Base-by-base conservation (phyloP, 2,329 filamentous ascomycete species). In the Xenoacremonium recifei region DNA sequence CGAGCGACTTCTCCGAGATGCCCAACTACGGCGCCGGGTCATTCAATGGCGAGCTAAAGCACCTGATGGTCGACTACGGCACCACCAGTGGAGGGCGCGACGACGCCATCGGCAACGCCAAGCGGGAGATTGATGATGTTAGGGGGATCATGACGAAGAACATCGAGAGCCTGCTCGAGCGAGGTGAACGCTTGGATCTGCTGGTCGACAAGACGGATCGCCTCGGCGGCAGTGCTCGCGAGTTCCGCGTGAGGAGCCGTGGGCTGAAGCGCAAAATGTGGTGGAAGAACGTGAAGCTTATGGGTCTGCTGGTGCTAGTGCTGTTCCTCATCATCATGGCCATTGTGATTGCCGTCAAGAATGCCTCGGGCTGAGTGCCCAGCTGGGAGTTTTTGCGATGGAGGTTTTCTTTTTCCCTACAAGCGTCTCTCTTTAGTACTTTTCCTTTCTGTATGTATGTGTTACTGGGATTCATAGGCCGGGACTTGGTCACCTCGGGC, bases 281-380 rank as follows among this genome's bases (percentile, higher is more conserved):
- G 93, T 97, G 92, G 92, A 97, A 97, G 83, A 97, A 99, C 65
- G 79, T 95, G 34, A 95, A 95, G 72, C 70, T 99, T 54, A 96
- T 97, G 90, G 84, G 80, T 6, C 66, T 99, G 55, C 61, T 91
- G 48, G 74, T 68, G 4, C 60, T 96, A 33, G 89, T 91, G 2
- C 68, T 93, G 19, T 61, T 73, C 33, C 61, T 82, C 48, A 78
- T 82, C 52, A 54, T 82, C 34, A 54, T 79, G 51, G 70, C 73
- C n/a, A 75, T 80, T 44, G 68, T 80, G 20, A 69, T 80, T 45
- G 69, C 75, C 3, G 60, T 75, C 40, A 79, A 77, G 67, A 75
- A 72, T 40, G 59, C 47, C 32, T 45, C 36, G 13, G 35, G 37
- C 18, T 45, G 35, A 48, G 37, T 36, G 7, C 25, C 23, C 23